phyloP scores from a whole-genome alignment of 768 basidiomycete genomes.

The Russula brevipes region DNA sequence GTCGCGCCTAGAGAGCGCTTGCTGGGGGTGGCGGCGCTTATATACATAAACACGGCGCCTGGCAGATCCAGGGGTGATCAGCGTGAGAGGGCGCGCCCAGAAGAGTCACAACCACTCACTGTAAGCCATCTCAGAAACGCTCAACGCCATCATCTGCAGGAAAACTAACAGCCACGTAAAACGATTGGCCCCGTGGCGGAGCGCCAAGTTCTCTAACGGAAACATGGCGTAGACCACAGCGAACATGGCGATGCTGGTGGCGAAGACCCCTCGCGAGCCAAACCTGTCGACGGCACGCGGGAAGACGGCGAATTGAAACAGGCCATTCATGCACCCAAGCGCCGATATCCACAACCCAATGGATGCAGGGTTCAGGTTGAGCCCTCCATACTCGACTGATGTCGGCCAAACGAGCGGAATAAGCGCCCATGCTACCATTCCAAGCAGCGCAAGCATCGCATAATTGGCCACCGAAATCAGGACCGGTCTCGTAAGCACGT shows the following conservation, averaged over 20 bases:
- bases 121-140: not conserved
- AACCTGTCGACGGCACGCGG: conserved; percentile 29
- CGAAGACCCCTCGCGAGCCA: not conserved
- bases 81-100: too few relatives aligned
- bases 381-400: conserved; percentile 39
- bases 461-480: conserved; percentile 42
- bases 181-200: not conserved
- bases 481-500: conserved; percentile 34
- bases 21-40: conserved; percentile 59
- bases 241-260: conserved; percentile 27
- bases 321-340: conserved; percentile 35
- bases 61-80: not conserved
- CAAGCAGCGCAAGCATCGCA: conserved; percentile 39
- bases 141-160: not conserved
- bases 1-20: conserved; percentile 60
- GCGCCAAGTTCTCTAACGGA: conserved; percentile 22
- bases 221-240: conserved; percentile 28
- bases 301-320: conserved; percentile 38
- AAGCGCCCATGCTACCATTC: conserved; percentile 37
- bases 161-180: not conserved
- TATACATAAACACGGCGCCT: conserved; percentile 68
- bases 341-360: conserved; percentile 30
- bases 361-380: conserved; percentile 29
- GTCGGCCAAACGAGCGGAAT: conserved; percentile 43
- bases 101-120: not conserved